Evolutionary conservation across 495 filamentous ascomycete species (phyloP).

Genomic region (Aspergillus nanangensis): DNA sequence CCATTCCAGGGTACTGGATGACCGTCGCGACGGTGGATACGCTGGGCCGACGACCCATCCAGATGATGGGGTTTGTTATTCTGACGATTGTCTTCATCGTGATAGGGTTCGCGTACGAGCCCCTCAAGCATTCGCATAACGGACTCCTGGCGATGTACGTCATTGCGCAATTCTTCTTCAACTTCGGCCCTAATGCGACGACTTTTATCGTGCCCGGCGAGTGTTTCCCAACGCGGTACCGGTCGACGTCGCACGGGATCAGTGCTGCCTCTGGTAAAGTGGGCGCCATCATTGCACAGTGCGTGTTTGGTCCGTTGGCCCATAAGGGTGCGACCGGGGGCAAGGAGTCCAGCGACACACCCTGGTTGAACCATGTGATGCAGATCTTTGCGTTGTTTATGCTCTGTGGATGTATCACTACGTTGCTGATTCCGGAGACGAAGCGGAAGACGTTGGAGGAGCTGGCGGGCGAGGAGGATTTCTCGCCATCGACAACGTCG

Average conservation of each 20-base stretch:
- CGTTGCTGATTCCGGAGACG: conserved; percentile 68
- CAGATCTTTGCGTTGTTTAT: conserved; percentile 80
- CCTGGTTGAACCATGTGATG: conserved; percentile 78
- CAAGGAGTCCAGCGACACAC: conserved; percentile 30
- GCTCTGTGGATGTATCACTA: conserved; percentile 63
- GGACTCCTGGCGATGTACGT: conserved; percentile 71
- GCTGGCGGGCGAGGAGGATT: conserved; percentile 48
- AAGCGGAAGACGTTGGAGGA: conserved; percentile 65
- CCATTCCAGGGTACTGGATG: conserved; percentile 76
- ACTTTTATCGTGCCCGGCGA: conserved; percentile 91
- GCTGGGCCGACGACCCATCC: conserved; percentile 75
- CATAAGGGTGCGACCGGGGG: conserved; percentile 27
- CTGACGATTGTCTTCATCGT: conserved; percentile 72
- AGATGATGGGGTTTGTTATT: conserved; percentile 69
- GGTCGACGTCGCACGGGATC: conserved; percentile 79
- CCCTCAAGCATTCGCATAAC: conserved; percentile 38
- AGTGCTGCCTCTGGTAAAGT: conserved; percentile 80
- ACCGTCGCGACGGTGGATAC: conserved; percentile 66
- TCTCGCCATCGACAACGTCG: no score
- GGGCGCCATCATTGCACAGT: conserved; percentile 59
- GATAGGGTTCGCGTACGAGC: conserved; percentile 63
- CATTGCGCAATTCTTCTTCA: conserved; percentile 84
- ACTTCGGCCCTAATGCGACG: conserved; percentile 80
- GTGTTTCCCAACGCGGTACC: conserved; percentile 83
- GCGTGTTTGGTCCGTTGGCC: conserved; percentile 45